Percentiles rank a stretch among this genome's conserved stretches.
These are phyloP conservation scores for Shiraia sp. DNA, from an alignment of 2,329 filamentous ascomycete species.

Conservation along the genomic window DNA sequence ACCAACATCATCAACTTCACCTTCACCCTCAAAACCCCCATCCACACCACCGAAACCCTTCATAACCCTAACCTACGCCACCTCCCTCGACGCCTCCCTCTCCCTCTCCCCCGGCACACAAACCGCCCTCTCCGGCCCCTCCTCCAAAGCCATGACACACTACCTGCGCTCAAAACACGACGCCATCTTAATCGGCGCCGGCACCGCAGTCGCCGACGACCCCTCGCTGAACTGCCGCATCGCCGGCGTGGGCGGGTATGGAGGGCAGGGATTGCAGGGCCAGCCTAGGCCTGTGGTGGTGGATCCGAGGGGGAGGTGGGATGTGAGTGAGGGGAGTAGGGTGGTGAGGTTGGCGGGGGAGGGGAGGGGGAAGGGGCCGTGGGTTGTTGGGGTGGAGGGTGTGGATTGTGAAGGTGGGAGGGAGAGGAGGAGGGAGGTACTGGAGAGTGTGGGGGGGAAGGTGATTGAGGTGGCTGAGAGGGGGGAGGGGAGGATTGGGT, in stretches of 20 bases:
- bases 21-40: not conserved
- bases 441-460: constrained; percentile 33
- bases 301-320: constrained; percentile 79
- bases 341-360: constrained; percentile 67
- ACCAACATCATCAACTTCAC: not conserved
- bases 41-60: constrained; percentile 14
- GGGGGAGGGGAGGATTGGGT: constrained; percentile 41
- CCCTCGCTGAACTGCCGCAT: constrained; percentile 84
- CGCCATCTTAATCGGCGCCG: constrained; percentile 82
- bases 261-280: constrained; percentile 53
- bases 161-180: constrained; percentile 81
- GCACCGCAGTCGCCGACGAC: constrained; percentile 82
- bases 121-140: constrained; percentile 79
- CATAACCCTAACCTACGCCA: constrained; percentile 82
- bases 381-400: constrained; percentile 56
- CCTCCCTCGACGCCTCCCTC: constrained; percentile 82
- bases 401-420: constrained; percentile 45
- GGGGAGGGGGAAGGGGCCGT: constrained; percentile 73
- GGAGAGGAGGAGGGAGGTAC: constrained; percentile 32
- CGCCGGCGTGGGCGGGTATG: constrained; percentile 61
- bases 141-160: constrained; percentile 92
- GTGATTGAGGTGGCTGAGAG: constrained; percentile 12
- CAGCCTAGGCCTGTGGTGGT: constrained; percentile 84
- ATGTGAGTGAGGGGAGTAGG: constrained; percentile 61
- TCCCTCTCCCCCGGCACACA: constrained; percentile 77